Evolutionary conservation across 1,139 yeast species (phyloP).

Genomic region (Diutina rugosa): DNA sequence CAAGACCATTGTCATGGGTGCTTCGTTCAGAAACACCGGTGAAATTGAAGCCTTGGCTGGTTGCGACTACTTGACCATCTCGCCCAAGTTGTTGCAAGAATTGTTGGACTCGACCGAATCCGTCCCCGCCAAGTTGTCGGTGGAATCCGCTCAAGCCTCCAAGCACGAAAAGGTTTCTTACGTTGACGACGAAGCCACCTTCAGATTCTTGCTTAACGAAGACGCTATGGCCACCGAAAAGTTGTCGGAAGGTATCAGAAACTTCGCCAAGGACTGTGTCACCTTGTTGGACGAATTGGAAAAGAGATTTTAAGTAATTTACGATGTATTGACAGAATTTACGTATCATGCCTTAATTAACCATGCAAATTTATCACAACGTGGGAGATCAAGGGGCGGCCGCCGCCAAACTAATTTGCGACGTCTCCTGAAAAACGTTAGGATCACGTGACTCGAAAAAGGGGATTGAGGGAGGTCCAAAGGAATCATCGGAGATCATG

Average conservation of each 20-base stretch:
- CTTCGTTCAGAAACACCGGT: constrained; percentile 96
- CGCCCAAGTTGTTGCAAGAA: constrained; percentile 89
- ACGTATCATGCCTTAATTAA: not conserved
- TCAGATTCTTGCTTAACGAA: constrained; percentile 88
- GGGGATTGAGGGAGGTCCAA: not conserved
- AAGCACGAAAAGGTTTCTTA: constrained; percentile 57
- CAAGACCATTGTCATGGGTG: constrained; percentile 99
- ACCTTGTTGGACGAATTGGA: constrained; percentile 74
- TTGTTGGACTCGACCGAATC: constrained; percentile 64
- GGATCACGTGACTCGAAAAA: not conserved
- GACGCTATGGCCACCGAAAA: constrained; percentile 99
- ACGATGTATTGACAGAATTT: not conserved
- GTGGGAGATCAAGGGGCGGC: not conserved
- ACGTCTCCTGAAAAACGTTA: not conserved
- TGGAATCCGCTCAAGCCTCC: constrained; percentile 37
- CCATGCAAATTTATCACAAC: not conserved
- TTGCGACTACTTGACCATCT: constrained; percentile 89
- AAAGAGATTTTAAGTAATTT: constrained; percentile 33
- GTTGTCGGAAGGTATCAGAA: constrained; percentile 95
- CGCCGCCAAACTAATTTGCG: not conserved
- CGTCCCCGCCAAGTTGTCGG: constrained; percentile 73
- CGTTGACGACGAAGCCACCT: constrained; percentile 75
- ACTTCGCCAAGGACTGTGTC: constrained; percentile 88
- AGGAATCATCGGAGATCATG: no score
- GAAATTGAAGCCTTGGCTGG: constrained; percentile 97